phyloP scores from a whole-genome alignment of 345 rosid species.

The Adansonia digitata region DNA sequence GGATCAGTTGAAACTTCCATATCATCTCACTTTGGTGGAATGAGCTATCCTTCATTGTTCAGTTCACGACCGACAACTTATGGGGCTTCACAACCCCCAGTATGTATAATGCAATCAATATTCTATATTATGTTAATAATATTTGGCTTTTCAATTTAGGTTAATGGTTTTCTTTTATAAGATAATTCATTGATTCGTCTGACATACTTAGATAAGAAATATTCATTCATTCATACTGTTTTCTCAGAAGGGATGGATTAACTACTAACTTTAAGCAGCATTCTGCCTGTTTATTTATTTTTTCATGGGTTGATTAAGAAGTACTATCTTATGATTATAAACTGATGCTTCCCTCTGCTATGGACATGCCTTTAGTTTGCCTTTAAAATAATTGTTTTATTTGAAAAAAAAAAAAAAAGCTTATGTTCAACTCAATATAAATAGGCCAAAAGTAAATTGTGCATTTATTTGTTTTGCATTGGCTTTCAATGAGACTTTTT shows the following conservation, averaged over 20 bases:
- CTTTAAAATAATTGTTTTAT: not conserved
- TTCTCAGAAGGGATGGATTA: not conserved
- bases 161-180: not conserved
- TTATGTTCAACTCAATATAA: not conserved
- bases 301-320: not conserved
- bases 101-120: constrained; percentile 26
- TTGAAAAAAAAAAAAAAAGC: not conserved
- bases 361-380: not conserved
- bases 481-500: not conserved
- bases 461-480: not conserved
- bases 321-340: not conserved
- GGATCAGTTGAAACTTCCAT: constrained; percentile 97
- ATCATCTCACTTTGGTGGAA: constrained; percentile 98
- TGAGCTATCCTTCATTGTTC: constrained; percentile 93
- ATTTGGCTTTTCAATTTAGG: not conserved
- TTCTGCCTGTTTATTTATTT: not conserved
- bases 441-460: not conserved
- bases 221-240: not conserved
- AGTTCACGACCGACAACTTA: constrained; percentile 72
- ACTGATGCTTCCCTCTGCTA: not conserved
- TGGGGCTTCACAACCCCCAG: constrained; percentile 54
- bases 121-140: not conserved
- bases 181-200: not conserved
- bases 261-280: not conserved
- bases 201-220: not conserved